These are phyloP conservation scores for Oryza meridionalis DNA, from an alignment of 176 grass and related monocot genomes.

Conservation along the genomic window DNA sequence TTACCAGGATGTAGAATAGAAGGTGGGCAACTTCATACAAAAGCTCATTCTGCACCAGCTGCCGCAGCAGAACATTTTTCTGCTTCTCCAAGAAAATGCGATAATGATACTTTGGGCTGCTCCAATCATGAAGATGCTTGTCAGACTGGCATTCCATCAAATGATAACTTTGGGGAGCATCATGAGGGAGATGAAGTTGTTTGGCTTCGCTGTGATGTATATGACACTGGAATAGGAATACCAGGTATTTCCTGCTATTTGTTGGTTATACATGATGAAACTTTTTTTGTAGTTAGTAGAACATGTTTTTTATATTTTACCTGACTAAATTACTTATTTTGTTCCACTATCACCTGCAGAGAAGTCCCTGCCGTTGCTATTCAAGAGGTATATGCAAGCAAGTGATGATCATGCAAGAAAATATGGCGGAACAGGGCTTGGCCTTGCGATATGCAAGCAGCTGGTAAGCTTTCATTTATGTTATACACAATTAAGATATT, in stretches of 20 bases:
- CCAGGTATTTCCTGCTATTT: conserved; percentile 70
- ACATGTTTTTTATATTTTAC: conserved; percentile 24
- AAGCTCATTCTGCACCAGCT: conserved; percentile 35
- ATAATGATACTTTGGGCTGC: conserved; percentile 49
- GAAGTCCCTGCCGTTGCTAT: conserved; percentile 79
- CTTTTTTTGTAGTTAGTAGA: conserved; percentile 28
- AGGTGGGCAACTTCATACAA: conserved; percentile 14
- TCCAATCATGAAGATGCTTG: conserved; percentile 47
- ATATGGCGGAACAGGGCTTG: conserved; percentile 92
- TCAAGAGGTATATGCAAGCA: conserved; percentile 95
- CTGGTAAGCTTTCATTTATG: conserved; percentile 56
- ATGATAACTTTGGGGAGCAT: conserved; percentile 36
- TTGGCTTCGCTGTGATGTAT: conserved; percentile 82
- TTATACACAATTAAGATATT: conserved; percentile 1
- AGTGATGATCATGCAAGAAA: conserved; percentile 89
- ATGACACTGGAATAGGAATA: conserved; percentile 97
- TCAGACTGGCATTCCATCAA: conserved; percentile 48
- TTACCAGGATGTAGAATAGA: conserved; percentile 38
- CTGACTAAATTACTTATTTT: conserved; percentile 8
- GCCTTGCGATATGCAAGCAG: conserved; percentile 98
- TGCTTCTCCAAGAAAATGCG: conserved; percentile 44
- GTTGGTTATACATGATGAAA: conserved; percentile 18
- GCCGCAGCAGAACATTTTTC: conserved; percentile 34
- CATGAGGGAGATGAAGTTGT: conserved; percentile 51
- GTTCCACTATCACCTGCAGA: conserved; percentile 51